These are phyloP conservation scores for Isabelozyma gotoi DNA, from an alignment of 805 yeast genomes.

Conservation along the genomic window DNA sequence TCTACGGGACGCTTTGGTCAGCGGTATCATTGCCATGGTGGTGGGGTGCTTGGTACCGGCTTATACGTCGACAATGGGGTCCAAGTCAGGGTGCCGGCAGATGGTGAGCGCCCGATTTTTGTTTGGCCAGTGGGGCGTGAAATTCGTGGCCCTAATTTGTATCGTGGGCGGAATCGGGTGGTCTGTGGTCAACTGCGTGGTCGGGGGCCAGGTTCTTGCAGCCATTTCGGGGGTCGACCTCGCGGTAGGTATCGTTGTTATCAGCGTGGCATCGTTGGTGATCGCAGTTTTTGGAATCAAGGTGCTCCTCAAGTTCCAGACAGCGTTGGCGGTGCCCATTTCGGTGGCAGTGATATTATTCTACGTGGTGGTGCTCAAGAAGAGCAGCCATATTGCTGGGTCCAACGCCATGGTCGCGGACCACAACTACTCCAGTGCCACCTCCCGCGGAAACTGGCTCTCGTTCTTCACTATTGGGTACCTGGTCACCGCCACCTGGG, in stretches of 20 bases:
- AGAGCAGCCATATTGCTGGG: conserved; percentile 14
- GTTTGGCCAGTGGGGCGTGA: conserved; percentile 37
- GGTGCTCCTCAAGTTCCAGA: conserved; percentile 28
- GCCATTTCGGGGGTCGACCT: conserved; percentile 24
- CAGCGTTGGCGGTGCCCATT: conserved; percentile 27
- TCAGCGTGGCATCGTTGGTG: conserved; percentile 23
- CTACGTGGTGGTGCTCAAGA: conserved; percentile 30
- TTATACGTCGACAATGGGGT: conserved; percentile 38
- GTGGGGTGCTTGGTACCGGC: conserved; percentile 39
- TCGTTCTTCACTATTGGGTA: conserved; percentile 36
- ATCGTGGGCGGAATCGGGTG: conserved; percentile 36
- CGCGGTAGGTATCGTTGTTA: conserved; percentile 30
- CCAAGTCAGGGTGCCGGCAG: conserved; percentile 37
- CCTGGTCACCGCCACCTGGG: conserved; percentile 38
- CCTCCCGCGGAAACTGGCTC: conserved; percentile 31
- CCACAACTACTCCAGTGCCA: conserved; percentile 10
- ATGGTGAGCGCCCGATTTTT: conserved; percentile 36
- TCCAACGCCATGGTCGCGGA: conserved; percentile 19
- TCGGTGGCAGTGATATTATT: conserved; percentile 26
- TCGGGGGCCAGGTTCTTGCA: conserved; percentile 35
- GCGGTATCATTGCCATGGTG: conserved; percentile 28
- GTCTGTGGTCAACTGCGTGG: conserved; percentile 38
- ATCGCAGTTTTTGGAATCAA: conserved; percentile 34
- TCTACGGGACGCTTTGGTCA: conserved; percentile 23
- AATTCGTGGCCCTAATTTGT: conserved; percentile 27